phyloP scores from a whole-genome alignment of 129 eudicot species.

The Lonicera japonica region DNA sequence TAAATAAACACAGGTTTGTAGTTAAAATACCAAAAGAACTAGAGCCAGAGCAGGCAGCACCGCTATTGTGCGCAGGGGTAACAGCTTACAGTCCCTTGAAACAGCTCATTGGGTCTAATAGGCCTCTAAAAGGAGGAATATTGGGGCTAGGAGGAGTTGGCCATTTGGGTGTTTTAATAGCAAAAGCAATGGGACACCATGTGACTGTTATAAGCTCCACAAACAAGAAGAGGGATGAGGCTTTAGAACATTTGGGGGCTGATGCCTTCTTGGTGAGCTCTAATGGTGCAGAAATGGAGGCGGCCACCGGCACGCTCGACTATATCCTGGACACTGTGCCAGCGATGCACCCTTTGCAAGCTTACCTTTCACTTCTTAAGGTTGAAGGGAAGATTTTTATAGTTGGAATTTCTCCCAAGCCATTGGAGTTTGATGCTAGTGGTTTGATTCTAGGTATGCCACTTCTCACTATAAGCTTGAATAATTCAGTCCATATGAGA shows the following conservation, averaged over 20 bases:
- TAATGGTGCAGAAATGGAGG: conserved; percentile 33
- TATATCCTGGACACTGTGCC: conserved; percentile 61
- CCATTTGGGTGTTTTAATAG: conserved; percentile 52
- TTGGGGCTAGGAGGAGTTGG: conserved; percentile 70
- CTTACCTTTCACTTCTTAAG: conserved; percentile 38
- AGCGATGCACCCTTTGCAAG: conserved; percentile 33
- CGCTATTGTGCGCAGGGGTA: conserved; percentile 56
- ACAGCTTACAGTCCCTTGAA: conserved; percentile 62
- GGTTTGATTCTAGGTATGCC: conserved; percentile 45
- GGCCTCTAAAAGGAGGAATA: conserved; percentile 37
- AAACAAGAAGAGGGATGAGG: conserved; percentile 40
- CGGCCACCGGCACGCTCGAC: conserved; percentile 32
- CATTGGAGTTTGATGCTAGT: conserved; percentile 35
- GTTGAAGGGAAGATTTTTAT: conserved; percentile 45
- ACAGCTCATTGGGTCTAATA: conserved; percentile 30
- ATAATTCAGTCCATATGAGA: no score
- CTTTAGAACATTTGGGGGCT: conserved; percentile 47
- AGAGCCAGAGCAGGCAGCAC: conserved; percentile 59
- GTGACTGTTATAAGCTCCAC: conserved; percentile 64
- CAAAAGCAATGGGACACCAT: conserved; percentile 68
- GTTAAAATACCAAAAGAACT: conserved; percentile 43
- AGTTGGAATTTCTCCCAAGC: conserved; percentile 45
- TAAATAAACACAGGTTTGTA: conserved; percentile 29
- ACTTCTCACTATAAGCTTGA: no score
- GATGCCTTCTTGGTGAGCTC: conserved; percentile 48